Conservation (phyloP, 1,284 basidiomycete species). For the Naganishia sp. region DNA sequence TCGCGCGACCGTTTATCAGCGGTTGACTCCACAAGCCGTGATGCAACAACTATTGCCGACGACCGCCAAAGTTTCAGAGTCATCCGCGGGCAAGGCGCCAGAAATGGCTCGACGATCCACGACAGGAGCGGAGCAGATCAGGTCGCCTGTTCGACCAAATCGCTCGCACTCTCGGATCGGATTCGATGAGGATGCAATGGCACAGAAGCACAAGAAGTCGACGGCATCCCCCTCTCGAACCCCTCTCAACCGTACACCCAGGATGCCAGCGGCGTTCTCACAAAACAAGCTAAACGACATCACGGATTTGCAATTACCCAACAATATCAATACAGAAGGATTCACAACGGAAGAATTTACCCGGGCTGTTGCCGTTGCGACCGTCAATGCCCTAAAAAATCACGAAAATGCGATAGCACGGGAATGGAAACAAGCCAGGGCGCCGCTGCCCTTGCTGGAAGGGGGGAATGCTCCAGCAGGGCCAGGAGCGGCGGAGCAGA, state of each 20-base stretch:
- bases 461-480: not conserved
- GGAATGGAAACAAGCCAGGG: slow-evolving; percentile 30
- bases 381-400: slow-evolving; percentile 78
- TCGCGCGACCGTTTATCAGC: slow-evolving; percentile 73
- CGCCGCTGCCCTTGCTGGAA: not conserved
- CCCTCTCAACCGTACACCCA: slow-evolving; percentile 8
- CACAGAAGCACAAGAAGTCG: slow-evolving; percentile 5
- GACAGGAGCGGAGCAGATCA: slow-evolving; percentile 2
- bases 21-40: slow-evolving; percentile 58
- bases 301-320: slow-evolving; percentile 32
- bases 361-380: slow-evolving; percentile 83
- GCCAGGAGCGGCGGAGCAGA: slow-evolving; percentile 49
- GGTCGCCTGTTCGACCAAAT: slow-evolving; percentile 6
- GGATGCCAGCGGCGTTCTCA: not conserved
- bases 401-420: slow-evolving; percentile 50
- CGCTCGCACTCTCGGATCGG: slow-evolving; percentile 6
- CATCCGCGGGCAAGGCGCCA: slow-evolving; percentile 41
- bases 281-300: slow-evolving; percentile 32
- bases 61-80: slow-evolving; percentile 13
- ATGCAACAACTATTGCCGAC: slow-evolving; percentile 50
- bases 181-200: not conserved
- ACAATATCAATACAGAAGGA: slow-evolving; percentile 58
- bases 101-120: not conserved
- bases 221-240: slow-evolving; percentile 7
- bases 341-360: slow-evolving; percentile 85